phyloP scores from a whole-genome alignment of 1,284 basidiomycete species.

The Apiotrichum laibachii region DNA sequence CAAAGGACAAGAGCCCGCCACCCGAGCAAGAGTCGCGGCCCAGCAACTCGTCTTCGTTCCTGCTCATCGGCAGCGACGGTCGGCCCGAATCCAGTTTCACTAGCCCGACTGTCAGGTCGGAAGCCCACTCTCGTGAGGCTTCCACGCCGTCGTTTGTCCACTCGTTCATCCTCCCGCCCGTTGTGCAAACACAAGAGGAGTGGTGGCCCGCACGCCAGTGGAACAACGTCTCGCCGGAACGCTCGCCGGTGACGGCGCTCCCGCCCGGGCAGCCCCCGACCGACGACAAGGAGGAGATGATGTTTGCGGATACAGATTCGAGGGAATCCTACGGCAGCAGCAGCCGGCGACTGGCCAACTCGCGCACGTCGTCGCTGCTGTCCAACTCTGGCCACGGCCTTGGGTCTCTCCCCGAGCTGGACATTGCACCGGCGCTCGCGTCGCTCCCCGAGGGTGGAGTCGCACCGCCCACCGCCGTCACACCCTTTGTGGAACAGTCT shows the following conservation, averaged over 20 bases:
- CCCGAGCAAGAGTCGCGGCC: neutral
- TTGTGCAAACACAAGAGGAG: constrained; percentile 8
- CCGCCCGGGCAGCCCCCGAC: too few species aligned
- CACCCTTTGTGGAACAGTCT: neutral
- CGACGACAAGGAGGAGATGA: constrained; percentile 1
- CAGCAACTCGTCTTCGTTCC: constrained; percentile 7
- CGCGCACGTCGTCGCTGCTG: neutral
- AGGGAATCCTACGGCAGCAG: neutral
- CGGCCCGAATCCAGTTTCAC: neutral
- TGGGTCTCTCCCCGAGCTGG: neutral
- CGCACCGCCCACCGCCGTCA: neutral
- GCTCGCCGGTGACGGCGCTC: neutral
- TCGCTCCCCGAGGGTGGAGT: constrained; percentile 1
- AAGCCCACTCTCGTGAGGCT: neutral
- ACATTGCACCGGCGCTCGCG: neutral
- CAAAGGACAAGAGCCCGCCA: constrained; percentile 3
- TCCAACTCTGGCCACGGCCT: neutral
- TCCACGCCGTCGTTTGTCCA: constrained; percentile 7
- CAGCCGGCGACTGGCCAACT: neutral
- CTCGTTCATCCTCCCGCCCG: constrained; percentile 16
- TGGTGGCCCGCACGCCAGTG: constrained; percentile 16
- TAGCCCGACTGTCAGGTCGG: neutral
- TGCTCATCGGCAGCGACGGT: constrained; percentile 2
- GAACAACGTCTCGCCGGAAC: constrained; percentile 6
- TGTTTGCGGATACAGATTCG: neutral